These are phyloP conservation scores for Paramecium sexaurelia DNA, from an alignment of 73 alveolate genomes.

Conservation along the genomic window DNA sequence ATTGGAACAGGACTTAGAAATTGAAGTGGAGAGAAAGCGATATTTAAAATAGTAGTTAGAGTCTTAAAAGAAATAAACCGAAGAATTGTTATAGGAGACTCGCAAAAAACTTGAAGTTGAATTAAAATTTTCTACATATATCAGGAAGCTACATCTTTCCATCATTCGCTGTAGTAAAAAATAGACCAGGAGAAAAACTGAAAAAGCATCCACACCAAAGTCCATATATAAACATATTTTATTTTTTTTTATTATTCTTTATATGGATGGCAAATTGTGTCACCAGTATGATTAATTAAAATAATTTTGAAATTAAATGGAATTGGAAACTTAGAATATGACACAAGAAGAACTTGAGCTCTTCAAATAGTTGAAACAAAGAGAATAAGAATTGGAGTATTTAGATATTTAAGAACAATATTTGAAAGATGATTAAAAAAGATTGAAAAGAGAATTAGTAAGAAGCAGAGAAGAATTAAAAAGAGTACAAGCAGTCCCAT, in stretches of 20 bases:
- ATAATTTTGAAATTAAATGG: constrained; percentile 9
- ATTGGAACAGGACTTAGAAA: constrained; percentile 7
- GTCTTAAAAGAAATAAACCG: background rate
- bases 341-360: constrained; percentile 86
- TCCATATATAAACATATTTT: constrained; percentile 22
- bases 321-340: background rate
- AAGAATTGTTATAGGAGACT: constrained; percentile 15
- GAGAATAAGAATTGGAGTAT: constrained; percentile 96
- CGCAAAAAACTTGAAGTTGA: constrained; percentile 60
- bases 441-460: constrained; percentile 95
- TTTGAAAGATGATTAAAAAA: constrained; percentile 97
- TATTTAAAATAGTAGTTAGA: background rate
- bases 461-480: constrained; percentile 98
- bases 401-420: constrained; percentile 96
- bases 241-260: background rate
- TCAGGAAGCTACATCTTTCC: constrained; percentile 63
- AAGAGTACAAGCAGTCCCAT: constrained; percentile 93
- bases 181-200: constrained; percentile 21
- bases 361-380: constrained; percentile 90
- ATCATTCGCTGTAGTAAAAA: constrained; percentile 60
- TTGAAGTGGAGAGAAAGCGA: constrained; percentile 38
- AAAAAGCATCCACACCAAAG: constrained; percentile 40
- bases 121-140: constrained; percentile 54
- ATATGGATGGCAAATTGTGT: background rate
- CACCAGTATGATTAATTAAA: constrained; percentile 49